Conservation (phyloP, 2,329 filamentous ascomycete genomes). For the Trichoderma sp. region DNA sequence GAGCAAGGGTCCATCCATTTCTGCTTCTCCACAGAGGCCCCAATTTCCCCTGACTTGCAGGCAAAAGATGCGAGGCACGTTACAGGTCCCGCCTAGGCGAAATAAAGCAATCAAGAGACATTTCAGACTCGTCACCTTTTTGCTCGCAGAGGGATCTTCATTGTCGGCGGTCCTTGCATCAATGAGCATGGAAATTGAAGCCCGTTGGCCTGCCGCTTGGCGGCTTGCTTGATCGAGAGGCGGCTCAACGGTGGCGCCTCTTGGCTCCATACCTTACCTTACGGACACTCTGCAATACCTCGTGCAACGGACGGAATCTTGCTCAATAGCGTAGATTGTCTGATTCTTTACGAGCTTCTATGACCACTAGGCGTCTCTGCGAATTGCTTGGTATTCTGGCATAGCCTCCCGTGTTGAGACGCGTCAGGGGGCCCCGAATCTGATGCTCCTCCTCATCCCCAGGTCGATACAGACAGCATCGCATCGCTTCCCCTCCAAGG, state of each 20-base stretch:
- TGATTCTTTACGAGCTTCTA: not conserved
- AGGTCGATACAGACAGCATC: too few relatives aligned
- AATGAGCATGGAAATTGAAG: not conserved
- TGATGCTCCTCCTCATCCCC: not conserved
- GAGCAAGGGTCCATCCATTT: too few relatives aligned
- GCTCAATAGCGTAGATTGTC: not conserved
- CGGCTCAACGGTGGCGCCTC: not conserved
- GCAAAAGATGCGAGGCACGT: slow-evolving; percentile 8
- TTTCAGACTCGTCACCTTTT: not conserved
- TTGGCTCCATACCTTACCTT: too few relatives aligned
- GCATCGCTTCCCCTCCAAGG: too few relatives aligned
- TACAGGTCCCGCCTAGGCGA: slow-evolving; percentile 12
- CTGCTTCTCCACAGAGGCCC: too few relatives aligned
- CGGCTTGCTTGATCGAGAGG: not conserved
- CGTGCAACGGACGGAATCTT: not conserved
- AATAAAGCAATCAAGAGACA: slow-evolving; percentile 7
- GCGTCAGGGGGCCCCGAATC: slow-evolving; percentile 14
- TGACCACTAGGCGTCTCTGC: not conserved
- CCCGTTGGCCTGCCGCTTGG: not conserved
- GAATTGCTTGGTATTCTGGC: not conserved
- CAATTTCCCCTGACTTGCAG: slow-evolving; percentile 10
- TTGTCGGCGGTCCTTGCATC: not conserved
- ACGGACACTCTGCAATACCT: not conserved
- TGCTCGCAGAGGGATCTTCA: not conserved
- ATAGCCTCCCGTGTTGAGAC: not conserved